Evolutionary conservation across 257 asterid species (phyloP).

Genomic region (Leonotis leonurus): DNA sequence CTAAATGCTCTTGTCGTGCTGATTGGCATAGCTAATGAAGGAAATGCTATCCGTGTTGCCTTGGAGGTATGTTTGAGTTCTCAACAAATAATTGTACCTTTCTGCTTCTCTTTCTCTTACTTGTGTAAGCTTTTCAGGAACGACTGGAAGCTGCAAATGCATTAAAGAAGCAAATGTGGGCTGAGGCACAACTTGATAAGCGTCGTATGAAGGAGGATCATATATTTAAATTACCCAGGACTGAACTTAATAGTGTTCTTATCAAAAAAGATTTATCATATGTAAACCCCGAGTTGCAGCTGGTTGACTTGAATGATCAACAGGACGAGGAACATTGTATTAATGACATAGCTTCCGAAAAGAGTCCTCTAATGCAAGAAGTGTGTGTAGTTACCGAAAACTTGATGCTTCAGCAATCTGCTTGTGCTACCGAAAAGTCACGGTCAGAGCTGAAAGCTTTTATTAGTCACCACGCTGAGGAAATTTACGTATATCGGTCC

Average conservation of each 20-base stretch:
- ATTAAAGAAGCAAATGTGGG: conserved; percentile 94
- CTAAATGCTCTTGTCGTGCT: conserved; percentile 70
- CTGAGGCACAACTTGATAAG: conserved; percentile 86
- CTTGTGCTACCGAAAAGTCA: conserved; percentile 62
- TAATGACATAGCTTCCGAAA: conserved; percentile 28
- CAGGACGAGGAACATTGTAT: conserved; percentile 31
- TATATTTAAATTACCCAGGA: conserved; percentile 34
- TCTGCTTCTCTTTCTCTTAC: conserved; percentile 15
- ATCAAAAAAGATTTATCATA: conserved; percentile 31
- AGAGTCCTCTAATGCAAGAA: conserved; percentile 35
- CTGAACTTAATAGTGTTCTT: conserved; percentile 29
- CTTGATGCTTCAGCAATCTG: conserved; percentile 49
- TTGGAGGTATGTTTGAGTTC: conserved; percentile 55
- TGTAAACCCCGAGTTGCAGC: conserved; percentile 23
- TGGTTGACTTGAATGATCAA: conserved; percentile 37
- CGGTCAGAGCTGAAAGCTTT: conserved; percentile 60
- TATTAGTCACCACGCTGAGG: conserved; percentile 70
- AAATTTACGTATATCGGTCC: conserved; percentile 67
- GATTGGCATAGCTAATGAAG: conserved; percentile 76
- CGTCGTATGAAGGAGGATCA: conserved; percentile 79
- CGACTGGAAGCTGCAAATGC: conserved; percentile 96
- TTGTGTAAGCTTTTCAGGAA: conserved; percentile 48
- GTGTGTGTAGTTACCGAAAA: conserved; percentile 30
- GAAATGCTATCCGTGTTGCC: conserved; percentile 59
- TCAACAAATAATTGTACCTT: neutral